Base-by-base conservation (phyloP, 306 rosid species). In the Hippophae gyantsensis region DNA sequence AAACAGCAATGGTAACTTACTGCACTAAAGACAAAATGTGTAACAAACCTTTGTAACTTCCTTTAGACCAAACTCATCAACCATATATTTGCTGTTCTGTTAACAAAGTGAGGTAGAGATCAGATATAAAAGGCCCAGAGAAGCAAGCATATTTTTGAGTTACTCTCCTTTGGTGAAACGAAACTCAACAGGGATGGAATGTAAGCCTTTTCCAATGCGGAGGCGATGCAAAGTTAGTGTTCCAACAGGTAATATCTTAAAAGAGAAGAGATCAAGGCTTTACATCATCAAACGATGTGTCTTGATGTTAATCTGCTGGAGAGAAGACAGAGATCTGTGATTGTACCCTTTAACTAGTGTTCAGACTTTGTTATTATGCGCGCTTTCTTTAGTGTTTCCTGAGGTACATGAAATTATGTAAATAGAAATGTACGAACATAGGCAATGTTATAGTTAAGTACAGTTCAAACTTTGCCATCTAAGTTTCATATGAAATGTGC, bases 271-370 rank as follows among this genome's bases (percentile, higher is more conserved):
- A 46, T 64, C 86, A 14, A 78, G 67, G 79, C 70, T 78, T 42
- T 74, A 66, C 64, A 78, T 81, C 52, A 75, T 75, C 70, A 52
- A 56, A 14, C 70, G 58, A 1, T 82, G 81, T 57, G n/a, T 72
- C 7, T 13, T 76, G 61, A 78, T 78, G 78, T 67, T 70, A 54
- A 58, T 82, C 67, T 69, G 66, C 64, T 82, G 84, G 79, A 72
- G 68, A 63, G 72, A 67, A 11, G 58, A 69, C 7, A 53, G 56
- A 64, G 74, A 72, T 57, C 54, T 46, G 72, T 71, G 58, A 74
- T 40, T n/a, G 23, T 53, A 10, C 6, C 10, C 13, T 55, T 3
- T 61, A 6, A n/a, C 5, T 40, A 14, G 25, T 56, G 9, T 45
- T 42, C n/a, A 13, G n/a, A 47, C 38, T 14, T 7, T 63, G 54